Evolutionary conservation across 306 rosid species (phyloP).

Genomic region (Hippophae tibetana): DNA sequence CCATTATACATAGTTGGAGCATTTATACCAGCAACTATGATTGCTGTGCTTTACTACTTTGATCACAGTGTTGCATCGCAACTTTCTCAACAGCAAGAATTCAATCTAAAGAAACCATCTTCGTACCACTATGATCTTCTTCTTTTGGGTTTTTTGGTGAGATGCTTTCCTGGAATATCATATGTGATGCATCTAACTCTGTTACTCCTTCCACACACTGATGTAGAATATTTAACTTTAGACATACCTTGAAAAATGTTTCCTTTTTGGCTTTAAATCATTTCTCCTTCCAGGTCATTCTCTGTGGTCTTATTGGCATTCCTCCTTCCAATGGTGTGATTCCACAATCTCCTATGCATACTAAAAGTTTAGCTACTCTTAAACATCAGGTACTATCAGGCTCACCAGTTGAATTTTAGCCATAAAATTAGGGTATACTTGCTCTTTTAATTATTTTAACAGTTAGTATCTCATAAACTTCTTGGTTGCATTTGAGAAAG

Average conservation of each 20-base stretch:
- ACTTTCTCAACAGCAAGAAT: conserved; percentile 90
- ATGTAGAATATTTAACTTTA: conserved; percentile 2
- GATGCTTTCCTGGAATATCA: conserved; percentile 12
- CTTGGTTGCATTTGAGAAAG: no score
- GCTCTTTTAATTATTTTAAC: no score
- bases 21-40: conserved; percentile 93
- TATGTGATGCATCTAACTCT: not conserved
- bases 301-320: conserved; percentile 88
- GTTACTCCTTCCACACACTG: not conserved
- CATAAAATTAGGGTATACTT: no score
- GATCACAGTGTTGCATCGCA: conserved; percentile 98
- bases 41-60: conserved; percentile 89
- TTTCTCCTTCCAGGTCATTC: conserved; percentile 46
- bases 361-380: conserved; percentile 92
- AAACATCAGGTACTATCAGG: conserved; percentile 66
- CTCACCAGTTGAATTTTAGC: not conserved
- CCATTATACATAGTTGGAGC: conserved; percentile 81
- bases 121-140: conserved; percentile 93
- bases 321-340: conserved; percentile 96
- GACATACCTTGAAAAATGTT: conserved; percentile 8
- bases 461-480: no score
- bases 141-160: conserved; percentile 75
- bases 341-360: conserved; percentile 99
- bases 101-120: conserved; percentile 87
- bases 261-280: conserved; percentile 9